These are phyloP conservation scores for Dissoconium aciculare DNA, from an alignment of 2,329 filamentous ascomycete genomes.

Conservation along the genomic window DNA sequence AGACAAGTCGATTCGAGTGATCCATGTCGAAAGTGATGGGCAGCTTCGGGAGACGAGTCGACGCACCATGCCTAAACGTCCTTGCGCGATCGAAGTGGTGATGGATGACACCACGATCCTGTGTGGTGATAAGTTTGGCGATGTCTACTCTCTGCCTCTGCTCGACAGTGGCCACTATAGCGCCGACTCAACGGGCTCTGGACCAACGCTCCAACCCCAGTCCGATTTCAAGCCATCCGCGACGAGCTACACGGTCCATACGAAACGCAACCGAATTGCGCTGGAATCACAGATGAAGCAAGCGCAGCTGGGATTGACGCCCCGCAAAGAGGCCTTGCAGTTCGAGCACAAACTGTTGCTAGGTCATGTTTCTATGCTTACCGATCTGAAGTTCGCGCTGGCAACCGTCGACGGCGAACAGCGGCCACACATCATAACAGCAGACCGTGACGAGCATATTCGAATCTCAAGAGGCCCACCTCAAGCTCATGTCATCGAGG, in stretches of 20 bases:
- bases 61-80: constrained; percentile 80
- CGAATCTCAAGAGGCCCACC: constrained; percentile 68
- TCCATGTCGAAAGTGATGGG: constrained; percentile 50
- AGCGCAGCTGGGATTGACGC: constrained; percentile 28
- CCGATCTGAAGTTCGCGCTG: constrained; percentile 49
- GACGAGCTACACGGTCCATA: constrained; percentile 45
- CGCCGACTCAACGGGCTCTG: constrained; percentile 1
- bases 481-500: constrained; percentile 77
- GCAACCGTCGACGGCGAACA: constrained; percentile 25
- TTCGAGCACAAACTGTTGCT: constrained; percentile 70
- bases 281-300: constrained; percentile 42
- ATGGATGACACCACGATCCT: constrained; percentile 59
- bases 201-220: background rate
- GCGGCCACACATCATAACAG: constrained; percentile 49
- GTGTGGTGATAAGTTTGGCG: constrained; percentile 87
- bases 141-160: constrained; percentile 80
- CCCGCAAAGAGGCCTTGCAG: constrained; percentile 32
- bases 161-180: constrained; percentile 26
- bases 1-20: constrained; percentile 80
- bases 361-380: constrained; percentile 91
- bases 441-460: constrained; percentile 69
- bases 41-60: constrained; percentile 52
- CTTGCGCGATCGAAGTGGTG: constrained; percentile 59
- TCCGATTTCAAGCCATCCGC: constrained; percentile 37
- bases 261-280: constrained; percentile 42